Conservation (phyloP, 2,329 filamentous ascomycete genomes). For the Colletotrichum lini region DNA sequence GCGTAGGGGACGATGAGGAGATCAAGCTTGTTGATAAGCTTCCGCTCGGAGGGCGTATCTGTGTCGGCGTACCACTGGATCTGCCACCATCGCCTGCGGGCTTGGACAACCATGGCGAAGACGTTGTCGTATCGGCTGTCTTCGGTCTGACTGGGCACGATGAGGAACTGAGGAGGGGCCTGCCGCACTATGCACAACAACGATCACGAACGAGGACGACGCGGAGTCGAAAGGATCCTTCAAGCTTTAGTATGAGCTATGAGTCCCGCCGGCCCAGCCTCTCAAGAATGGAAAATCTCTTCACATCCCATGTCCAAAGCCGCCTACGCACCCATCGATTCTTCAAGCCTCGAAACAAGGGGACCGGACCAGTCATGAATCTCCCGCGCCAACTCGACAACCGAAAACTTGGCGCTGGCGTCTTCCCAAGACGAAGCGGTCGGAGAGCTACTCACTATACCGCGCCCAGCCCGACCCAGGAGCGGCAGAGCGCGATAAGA, state of each 20-base stretch:
- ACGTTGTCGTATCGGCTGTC: neutral
- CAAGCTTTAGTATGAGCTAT: constrained; percentile 24
- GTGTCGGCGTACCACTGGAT: constrained; percentile 64
- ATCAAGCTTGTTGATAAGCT: constrained; percentile 59
- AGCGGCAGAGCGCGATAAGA: neutral
- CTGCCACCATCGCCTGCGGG: constrained; percentile 52
- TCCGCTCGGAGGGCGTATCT: constrained; percentile 60
- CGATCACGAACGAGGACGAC: neutral
- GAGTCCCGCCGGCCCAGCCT: neutral
- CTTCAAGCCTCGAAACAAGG: neutral
- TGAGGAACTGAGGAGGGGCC: neutral
- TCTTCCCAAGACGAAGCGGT: neutral
- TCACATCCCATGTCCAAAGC: constrained; percentile 7
- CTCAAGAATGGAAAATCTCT: neutral
- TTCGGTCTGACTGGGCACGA: neutral
- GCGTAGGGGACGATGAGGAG: constrained; percentile 55
- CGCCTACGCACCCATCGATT: neutral
- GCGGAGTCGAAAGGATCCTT: constrained; percentile 10
- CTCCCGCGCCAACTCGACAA: neutral
- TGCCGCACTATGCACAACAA: too few relatives aligned
- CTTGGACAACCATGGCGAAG: constrained; percentile 26
- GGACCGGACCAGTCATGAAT: neutral
- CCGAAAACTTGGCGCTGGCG: neutral
- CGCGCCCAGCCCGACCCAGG: neutral
- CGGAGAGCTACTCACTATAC: constrained; percentile 3